These are phyloP conservation scores for Kuraishia piskuri DNA, from an alignment of 805 yeast genomes.

Conservation along the genomic window DNA sequence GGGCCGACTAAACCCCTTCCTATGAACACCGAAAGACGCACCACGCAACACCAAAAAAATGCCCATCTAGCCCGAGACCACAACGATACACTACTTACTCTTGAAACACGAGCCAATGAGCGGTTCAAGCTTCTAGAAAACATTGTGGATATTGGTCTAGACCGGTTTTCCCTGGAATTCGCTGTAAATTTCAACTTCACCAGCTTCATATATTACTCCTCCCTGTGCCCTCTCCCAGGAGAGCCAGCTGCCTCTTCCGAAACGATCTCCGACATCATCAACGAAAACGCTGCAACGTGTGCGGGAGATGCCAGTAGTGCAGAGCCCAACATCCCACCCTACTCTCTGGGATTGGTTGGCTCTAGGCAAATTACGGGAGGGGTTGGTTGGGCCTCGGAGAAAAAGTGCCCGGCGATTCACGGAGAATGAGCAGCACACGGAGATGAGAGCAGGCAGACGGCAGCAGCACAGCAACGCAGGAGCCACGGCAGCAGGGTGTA, in stretches of 20 bases:
- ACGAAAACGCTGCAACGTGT: background rate
- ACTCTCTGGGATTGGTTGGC: background rate
- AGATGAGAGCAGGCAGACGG: background rate
- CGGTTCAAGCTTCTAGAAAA: constrained; percentile 7
- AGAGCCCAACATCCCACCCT: background rate
- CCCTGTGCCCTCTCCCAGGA: background rate
- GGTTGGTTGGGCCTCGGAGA: background rate
- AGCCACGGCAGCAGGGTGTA: no score
- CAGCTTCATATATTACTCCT: background rate
- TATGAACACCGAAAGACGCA: no score
- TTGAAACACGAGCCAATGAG: constrained; percentile 6
- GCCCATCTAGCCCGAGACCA: no score
- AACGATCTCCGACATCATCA: background rate
- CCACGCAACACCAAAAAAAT: no score
- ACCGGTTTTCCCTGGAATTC: background rate
- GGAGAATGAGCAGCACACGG: background rate
- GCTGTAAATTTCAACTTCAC: background rate
- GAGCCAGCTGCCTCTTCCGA: background rate
- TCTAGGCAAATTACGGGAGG: background rate
- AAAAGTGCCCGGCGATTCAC: background rate
- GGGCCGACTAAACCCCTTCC: no score
- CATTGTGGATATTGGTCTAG: constrained; percentile 3
- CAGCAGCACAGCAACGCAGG: no score
- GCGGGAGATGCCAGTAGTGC: background rate
- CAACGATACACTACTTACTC: constrained; percentile 1